Evolutionary conservation across 345 rosid species (phyloP), one percentile per base, ranked within the genome.

Genomic region (Murraya koenigii): DNA sequence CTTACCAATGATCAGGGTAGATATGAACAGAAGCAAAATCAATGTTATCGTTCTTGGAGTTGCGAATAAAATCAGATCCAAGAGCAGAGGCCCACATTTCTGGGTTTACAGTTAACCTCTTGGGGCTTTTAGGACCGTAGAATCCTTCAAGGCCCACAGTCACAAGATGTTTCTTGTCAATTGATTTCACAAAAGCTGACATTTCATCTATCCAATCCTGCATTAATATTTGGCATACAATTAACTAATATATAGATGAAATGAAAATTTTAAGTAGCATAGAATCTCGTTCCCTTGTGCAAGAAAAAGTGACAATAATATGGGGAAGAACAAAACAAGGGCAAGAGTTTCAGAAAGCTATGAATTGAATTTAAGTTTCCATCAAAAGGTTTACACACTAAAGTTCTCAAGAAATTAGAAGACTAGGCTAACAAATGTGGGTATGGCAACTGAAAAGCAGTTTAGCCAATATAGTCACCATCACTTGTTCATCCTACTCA

Each of bases 111-210:
- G 92, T 88, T 69, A 84, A 65, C 68, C 89, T 88, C 86, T 95
- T 94, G 25, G 97, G 89, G 80, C 82, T 95, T 77, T 86, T 87
- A 41, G 94, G 97, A 75, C 99, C 99, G 66, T 93, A 95, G 81
- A 95, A 95, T 74, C 99, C 98, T 89, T 95, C 99, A 56, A 93
- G 86, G 36, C 98, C 99, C 77, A 95, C 88, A 15, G 99, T 93
- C 67, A 93, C 80, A 26, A 93, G 90, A 89, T 95, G 99, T 66
- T 89, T 92, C 71, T 82, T 89, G 87, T 95, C 99, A 7, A 95
- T 89, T 76, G 96, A 91, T 87, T 94, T 95, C 52, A 93, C 84
- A 49, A 81, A 95, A 26, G 90, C 87, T 25, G 98, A 85, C 95
- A 95, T 95, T 84, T 95, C 99, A 61, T 86, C 87, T 61, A 93